Evolutionary conservation across 306 rosid species (phyloP), one percentile per base, ranked within the genome.

Genomic region (Hylodesmum podocarpum): DNA sequence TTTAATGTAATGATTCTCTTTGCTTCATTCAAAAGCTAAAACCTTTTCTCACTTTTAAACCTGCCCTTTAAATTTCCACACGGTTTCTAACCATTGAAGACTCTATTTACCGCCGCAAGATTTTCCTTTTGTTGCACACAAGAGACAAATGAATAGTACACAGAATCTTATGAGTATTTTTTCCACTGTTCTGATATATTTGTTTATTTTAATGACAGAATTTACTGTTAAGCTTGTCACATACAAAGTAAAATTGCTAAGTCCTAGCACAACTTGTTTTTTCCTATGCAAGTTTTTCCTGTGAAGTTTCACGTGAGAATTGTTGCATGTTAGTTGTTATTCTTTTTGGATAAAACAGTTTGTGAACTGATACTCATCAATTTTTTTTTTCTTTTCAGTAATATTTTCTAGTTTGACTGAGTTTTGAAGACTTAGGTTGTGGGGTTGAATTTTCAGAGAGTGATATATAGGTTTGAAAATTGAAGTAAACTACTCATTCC

Each of bases 131-230:
- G 10, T 27, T 69, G 13, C 62, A 40, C 70, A 59, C 78, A 84
- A 86, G 84, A 54, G 97, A 89, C 97, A 88, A 89, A 81, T 49
- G 54, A 41, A 70, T 39, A 71, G 69, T 66, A 57, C 68, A 40
- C 53, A 47, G 96, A 84, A 89, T 87, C 88, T 71, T 68, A 4
- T 3, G 79, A 74, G 31, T 74, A 74, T 74, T 80, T 82, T 46
- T 40, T 61, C 93, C 73, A 28, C 29, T 31, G 14, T 50, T 73
- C 12, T 73, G 11, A 19, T 49, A 5, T 34, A 27, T 36, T 25
- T 72, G 27, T 55, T 73, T 53, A 33, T 19, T 71, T 50, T 51
- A 53, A 12, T 82, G 65, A 33, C 12, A 19, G 0, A 51, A 64
- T 21, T 50, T 49, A 68, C 83, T 40, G 13, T 21, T 36, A 19